These are phyloP conservation scores for Hericium erinaceus DNA, from an alignment of 768 basidiomycete genomes.

Conservation along the genomic window DNA sequence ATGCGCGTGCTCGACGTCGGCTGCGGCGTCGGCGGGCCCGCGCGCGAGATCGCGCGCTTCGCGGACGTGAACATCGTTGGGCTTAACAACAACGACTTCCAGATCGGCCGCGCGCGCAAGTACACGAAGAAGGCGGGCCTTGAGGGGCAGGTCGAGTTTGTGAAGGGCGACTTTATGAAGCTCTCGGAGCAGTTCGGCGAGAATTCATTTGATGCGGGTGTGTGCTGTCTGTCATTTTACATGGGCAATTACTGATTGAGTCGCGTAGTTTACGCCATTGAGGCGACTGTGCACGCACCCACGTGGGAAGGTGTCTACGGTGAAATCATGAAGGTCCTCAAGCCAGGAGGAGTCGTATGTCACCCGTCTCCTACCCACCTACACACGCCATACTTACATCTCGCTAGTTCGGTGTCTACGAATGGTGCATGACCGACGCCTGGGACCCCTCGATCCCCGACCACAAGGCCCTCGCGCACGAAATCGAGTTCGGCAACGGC, in stretches of 20 bases:
- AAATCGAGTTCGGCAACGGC: conserved; percentile 90
- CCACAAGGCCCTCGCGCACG: conserved; percentile 88
- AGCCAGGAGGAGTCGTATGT: conserved; percentile 90
- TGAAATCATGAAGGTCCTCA: conserved; percentile 87
- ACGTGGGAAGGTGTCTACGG: conserved; percentile 93
- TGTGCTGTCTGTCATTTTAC: conserved; percentile 16
- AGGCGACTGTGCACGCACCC: conserved; percentile 95
- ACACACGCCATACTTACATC: too few relatives aligned
- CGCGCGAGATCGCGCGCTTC: conserved; percentile 90
- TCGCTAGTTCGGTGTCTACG: conserved; percentile 88
- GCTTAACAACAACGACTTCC: conserved; percentile 95
- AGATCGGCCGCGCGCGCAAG: conserved; percentile 74
- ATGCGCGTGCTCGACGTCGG: conserved; percentile 98
- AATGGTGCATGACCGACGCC: conserved; percentile 96
- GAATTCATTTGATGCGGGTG: conserved; percentile 90
- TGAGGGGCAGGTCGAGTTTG: conserved; percentile 68
- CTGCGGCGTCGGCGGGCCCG: conserved; percentile 96
- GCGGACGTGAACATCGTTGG: conserved; percentile 78
- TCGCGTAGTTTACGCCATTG: conserved; percentile 84
- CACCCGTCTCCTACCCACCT: neutral
- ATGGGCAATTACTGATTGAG: neutral
- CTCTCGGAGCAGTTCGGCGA: conserved; percentile 86
- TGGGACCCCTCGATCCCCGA: conserved; percentile 82
- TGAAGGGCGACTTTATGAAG: conserved; percentile 96
- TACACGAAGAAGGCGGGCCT: conserved; percentile 76